Conservation (phyloP, 176 grass and related monocot genomes). For the Bonia amplexicaulis region DNA sequence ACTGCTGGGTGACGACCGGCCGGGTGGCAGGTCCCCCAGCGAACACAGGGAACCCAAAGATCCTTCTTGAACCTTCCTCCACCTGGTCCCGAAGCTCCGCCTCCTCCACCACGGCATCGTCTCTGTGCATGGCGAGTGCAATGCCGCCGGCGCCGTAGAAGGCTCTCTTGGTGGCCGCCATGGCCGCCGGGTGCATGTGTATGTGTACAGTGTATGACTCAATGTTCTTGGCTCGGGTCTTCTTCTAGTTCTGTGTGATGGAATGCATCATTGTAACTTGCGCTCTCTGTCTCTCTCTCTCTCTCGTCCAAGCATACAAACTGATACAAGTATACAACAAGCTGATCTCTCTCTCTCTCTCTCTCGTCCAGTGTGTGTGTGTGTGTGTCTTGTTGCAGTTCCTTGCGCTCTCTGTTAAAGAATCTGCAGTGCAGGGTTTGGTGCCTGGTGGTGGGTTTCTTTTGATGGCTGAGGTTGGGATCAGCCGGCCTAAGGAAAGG, state of each 20-base stretch:
- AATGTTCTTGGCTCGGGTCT: background rate
- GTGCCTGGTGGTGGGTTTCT: background rate
- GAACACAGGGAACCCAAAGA: constrained; percentile 17
- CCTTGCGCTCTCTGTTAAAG: constrained; percentile 1
- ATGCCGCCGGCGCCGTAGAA: background rate
- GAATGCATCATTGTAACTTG: constrained; percentile 20
- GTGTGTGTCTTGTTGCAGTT: background rate
- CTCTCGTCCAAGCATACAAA: background rate
- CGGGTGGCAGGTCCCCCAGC: background rate
- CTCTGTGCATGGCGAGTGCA: background rate
- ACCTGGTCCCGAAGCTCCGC: background rate
- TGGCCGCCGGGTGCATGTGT: background rate
- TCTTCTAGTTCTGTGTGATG: background rate
- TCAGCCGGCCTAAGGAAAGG: background rate
- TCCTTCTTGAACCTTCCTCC: background rate
- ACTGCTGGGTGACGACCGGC: constrained; percentile 45
- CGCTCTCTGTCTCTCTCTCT: background rate
- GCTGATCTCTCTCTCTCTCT: background rate
- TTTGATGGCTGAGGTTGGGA: background rate
- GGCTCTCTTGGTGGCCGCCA: background rate
- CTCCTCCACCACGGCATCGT: background rate
- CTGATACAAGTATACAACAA: background rate
- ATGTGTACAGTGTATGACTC: background rate
- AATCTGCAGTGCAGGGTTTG: constrained; percentile 11
- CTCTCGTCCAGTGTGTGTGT: background rate